A percentile compares a stretch with the other conserved stretches of the same genome.
These are phyloP conservation scores for Talaromyces sp. DNA, from an alignment of 2,329 filamentous ascomycete species.

Conservation along the genomic window DNA sequence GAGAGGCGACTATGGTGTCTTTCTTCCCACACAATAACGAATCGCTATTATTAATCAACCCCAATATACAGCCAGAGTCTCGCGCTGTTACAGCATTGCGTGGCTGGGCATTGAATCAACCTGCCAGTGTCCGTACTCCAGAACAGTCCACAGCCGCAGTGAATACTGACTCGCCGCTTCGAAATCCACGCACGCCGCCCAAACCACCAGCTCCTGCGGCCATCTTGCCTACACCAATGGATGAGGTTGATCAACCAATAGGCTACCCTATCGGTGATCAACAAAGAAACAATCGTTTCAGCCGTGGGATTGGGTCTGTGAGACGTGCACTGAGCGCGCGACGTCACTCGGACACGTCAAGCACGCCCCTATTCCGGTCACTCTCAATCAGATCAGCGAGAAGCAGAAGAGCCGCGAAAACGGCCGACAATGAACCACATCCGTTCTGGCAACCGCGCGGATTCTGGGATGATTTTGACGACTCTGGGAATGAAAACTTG, in stretches of 20 bases:
- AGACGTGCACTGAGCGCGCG: slow-evolving; percentile 34
- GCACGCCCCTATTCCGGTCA: slow-evolving; percentile 29
- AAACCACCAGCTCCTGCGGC: slow-evolving; percentile 53
- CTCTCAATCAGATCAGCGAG: slow-evolving; percentile 37
- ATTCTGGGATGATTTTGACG: slow-evolving; percentile 58
- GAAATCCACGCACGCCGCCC: slow-evolving; percentile 55
- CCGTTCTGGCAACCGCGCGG: slow-evolving; percentile 60
- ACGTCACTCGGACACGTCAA: slow-evolving; percentile 37
- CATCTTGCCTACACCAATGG: slow-evolving; percentile 50
- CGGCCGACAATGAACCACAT: slow-evolving; percentile 48
- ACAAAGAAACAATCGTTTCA: slow-evolving; percentile 18
- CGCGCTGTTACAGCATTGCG: slow-evolving; percentile 26
- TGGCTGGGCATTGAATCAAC: slow-evolving; percentile 12
- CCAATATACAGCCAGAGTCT: slow-evolving; percentile 31
- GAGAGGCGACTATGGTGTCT: slow-evolving; percentile 57
- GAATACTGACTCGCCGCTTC: slow-evolving; percentile 53
- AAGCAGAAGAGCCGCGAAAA: slow-evolving; percentile 39
- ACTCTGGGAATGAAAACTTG: slow-evolving; percentile 24
- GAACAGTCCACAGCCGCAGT: slow-evolving; percentile 16
- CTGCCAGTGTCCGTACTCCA: slow-evolving; percentile 23
- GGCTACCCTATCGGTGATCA: slow-evolving; percentile 16
- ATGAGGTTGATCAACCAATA: slow-evolving; percentile 41
- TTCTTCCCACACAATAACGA: slow-evolving; percentile 62
- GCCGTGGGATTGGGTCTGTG: slow-evolving; percentile 32
- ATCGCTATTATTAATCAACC: slow-evolving; percentile 61